A percentile compares a stretch with the other conserved stretches of the same genome.
Conservation (phyloP, 192 early-diverging fungal species). For the Bifiguratus adelaidae region DNA sequence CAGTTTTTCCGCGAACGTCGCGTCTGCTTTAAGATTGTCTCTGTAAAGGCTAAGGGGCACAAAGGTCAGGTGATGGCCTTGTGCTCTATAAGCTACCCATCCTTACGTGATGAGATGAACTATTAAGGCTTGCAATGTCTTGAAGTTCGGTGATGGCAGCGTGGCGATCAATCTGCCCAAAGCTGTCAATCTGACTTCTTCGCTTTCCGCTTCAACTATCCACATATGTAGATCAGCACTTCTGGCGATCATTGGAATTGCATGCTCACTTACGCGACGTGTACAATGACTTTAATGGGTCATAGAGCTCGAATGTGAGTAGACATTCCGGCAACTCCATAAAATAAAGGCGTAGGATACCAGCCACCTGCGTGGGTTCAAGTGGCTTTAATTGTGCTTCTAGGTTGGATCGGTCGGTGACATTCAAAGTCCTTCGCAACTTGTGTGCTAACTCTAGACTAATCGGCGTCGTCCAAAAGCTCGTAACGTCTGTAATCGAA, state of each 20-base stretch:
- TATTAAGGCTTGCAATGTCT: constrained; percentile 27
- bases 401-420: constrained; percentile 36
- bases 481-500: constrained; percentile 31
- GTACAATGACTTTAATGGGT: constrained; percentile 53
- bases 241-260: not conserved
- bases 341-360: constrained; percentile 53
- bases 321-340: constrained; percentile 60
- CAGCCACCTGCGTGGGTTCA: constrained; percentile 45
- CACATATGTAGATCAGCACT: not conserved
- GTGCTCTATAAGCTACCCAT: not conserved
- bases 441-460: constrained; percentile 47
- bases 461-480: constrained; percentile 50
- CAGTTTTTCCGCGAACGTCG: constrained; percentile 17
- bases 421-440: constrained; percentile 53
- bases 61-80: not conserved
- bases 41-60: not conserved
- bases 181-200: constrained; percentile 19
- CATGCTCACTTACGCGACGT: constrained; percentile 25
- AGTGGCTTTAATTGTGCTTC: constrained; percentile 39
- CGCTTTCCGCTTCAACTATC: constrained; percentile 4
- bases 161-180: constrained; percentile 31
- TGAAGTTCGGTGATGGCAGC: constrained; percentile 28
- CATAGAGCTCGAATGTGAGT: constrained; percentile 60
- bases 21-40: constrained; percentile 13
- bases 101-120: constrained; percentile 13